A percentile compares a stretch with the other conserved stretches of the same genome.
Evolutionary conservation across 345 rosid genomes (phyloP).

Genomic region (Syzygium aqueum): DNA sequence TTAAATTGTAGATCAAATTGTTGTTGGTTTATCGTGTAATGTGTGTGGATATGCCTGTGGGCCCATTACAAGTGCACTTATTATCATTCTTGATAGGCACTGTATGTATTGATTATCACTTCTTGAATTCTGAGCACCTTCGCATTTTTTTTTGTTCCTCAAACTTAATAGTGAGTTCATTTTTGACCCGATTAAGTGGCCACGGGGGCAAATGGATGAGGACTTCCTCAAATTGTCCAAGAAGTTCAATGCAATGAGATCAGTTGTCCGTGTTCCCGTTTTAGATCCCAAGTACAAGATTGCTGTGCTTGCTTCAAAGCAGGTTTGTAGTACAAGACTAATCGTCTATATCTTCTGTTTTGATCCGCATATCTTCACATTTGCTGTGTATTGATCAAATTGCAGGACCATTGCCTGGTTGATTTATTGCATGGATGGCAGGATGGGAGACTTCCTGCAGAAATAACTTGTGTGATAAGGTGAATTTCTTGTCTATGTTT

Average conservation of each 20-base stretch:
- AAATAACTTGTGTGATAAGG: slow-evolving; percentile 90
- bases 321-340: slow-evolving; percentile 26
- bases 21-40: neutral
- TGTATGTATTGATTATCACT: neutral
- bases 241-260: slow-evolving; percentile 47
- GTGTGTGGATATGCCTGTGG: neutral
- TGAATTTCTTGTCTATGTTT: slow-evolving; percentile 6
- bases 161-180: slow-evolving; percentile 48
- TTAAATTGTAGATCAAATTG: neutral
- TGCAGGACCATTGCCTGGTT: slow-evolving; percentile 84
- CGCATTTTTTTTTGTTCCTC: neutral
- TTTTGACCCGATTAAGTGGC: slow-evolving; percentile 75
- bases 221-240: slow-evolving; percentile 60
- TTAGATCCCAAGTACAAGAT: slow-evolving; percentile 81
- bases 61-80: neutral
- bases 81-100: neutral
- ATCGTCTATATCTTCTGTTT: neutral
- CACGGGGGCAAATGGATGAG: slow-evolving; percentile 56
- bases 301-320: slow-evolving; percentile 82
- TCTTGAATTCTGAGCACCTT: neutral
- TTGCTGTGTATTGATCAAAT: slow-evolving; percentile 1
- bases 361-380: neutral
- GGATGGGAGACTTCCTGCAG: slow-evolving; percentile 81
- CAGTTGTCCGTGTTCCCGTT: slow-evolving; percentile 73
- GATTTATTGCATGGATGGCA: slow-evolving; percentile 91